Evolutionary conservation across 148 eudicot species (phyloP), one percentile per base, ranked within the genome.

Genomic region (Diospyros lotus): DNA sequence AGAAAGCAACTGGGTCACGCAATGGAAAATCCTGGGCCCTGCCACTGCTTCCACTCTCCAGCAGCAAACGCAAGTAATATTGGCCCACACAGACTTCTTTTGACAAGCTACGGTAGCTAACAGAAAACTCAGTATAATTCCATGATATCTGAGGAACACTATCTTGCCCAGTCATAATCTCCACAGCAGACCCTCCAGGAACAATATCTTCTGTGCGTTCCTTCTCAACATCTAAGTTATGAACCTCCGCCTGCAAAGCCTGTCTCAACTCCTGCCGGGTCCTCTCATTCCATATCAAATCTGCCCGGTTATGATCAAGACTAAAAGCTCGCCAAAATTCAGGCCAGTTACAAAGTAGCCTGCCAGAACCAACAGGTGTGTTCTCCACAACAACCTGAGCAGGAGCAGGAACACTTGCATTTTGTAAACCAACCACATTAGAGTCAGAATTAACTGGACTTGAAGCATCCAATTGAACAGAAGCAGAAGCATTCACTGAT

Each of bases 61-160:
- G 98, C 74, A 95, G 96, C 84, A 95, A 84, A 14, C 97, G 92
- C 54, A 95, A 87, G 80, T 95, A 95, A 83, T 95, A 95, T 76
- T 95, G 98, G 71, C 98, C 98, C 60, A 95, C 97, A 81, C 98
- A 95, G 84, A 95, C 98, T 89, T 95, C 98, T 86, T 95, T 95
- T 56, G 96, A 91, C 77, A 95, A 82, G 83, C 98, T 92, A 66
- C 84, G 89, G 75, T 95, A 95, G 72, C 93, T 87, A 72, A 95
- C 96, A 69, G 84, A 86, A 82, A 92, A 95, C 82, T 95, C 98
- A 6, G 94, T 85, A 73, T 92, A 95, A 73, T 95, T 95, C 98
- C 98, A 95, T 6, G 98, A 95, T 72, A 95, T 95, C 74, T 95
- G 98, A 66, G 96, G 89, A 67, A 84, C 79, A 73, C 77, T 80